Percentiles rank a stretch among this genome's conserved stretches.
Conservation (phyloP, 306 rosid genomes). For the Mucuna pruriens region DNA sequence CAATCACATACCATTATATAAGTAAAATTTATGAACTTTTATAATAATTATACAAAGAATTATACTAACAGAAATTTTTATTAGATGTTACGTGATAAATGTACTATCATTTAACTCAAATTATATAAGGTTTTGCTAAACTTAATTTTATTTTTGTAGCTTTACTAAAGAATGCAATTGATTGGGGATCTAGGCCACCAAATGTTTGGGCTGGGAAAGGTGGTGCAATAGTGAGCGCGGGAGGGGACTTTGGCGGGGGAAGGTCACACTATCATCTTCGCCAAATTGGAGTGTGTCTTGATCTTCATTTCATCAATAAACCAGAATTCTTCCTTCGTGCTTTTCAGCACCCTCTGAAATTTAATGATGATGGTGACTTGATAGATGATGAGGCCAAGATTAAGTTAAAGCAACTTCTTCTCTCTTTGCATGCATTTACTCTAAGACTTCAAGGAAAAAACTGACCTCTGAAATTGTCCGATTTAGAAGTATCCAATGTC, state of each 20-base stretch:
- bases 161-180: slow-evolving; percentile 79
- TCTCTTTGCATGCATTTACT: slow-evolving; percentile 53
- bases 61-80: too few species aligned
- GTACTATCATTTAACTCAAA: too few species aligned
- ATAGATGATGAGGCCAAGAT: slow-evolving; percentile 52
- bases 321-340: slow-evolving; percentile 70
- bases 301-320: slow-evolving; percentile 84
- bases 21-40: too few species aligned
- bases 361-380: slow-evolving; percentile 62
- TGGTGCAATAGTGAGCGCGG: slow-evolving; percentile 72
- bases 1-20: too few species aligned
- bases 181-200: slow-evolving; percentile 85
- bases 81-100: too few species aligned
- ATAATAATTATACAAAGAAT: too few species aligned
- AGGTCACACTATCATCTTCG: slow-evolving; percentile 78
- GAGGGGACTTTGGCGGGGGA: slow-evolving; percentile 68
- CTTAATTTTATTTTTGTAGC: too few species aligned
- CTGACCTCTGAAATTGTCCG: not conserved
- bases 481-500: not conserved
- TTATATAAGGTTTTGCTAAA: too few species aligned
- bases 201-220: slow-evolving; percentile 79
- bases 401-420: slow-evolving; percentile 54
- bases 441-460: slow-evolving; percentile 48
- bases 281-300: slow-evolving; percentile 73
- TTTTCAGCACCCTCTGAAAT: slow-evolving; percentile 64